Evolutionary conservation across 2,329 filamentous ascomycete species (phyloP).

Genomic region (Aspergillus japonicus): DNA sequence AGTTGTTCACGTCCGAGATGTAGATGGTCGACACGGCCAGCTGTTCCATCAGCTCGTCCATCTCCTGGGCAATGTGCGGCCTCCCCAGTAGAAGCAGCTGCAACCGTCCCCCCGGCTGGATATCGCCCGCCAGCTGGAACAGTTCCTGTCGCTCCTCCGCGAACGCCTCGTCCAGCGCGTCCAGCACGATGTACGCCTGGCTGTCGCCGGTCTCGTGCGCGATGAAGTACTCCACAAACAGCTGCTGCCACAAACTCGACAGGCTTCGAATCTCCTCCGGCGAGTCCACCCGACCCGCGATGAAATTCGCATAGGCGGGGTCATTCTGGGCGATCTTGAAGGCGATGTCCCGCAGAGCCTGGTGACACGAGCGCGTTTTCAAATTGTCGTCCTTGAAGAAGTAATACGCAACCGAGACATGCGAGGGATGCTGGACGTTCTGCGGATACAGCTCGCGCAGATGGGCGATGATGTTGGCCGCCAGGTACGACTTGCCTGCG

Average conservation of each 20-base stretch:
- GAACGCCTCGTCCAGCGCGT: conserved; percentile 50
- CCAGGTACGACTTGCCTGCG: conserved; percentile 50
- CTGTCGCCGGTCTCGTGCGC: conserved; percentile 32
- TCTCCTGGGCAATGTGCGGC: conserved; percentile 35
- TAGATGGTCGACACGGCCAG: conserved; percentile 40
- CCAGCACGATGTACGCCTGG: conserved; percentile 47
- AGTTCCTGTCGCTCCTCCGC: conserved; percentile 40
- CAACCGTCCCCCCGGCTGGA: conserved; percentile 20
- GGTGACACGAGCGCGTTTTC: conserved; percentile 46
- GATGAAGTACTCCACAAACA: conserved; percentile 43
- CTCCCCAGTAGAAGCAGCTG: conserved; percentile 42
- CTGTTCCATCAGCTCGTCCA: conserved; percentile 35
- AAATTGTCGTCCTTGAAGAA: conserved; percentile 52
- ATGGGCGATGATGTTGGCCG: conserved; percentile 43
- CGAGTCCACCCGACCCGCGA: conserved; percentile 19
- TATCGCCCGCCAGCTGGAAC: conserved; percentile 33
- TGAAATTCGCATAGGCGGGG: conserved; percentile 35
- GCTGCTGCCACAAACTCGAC: conserved; percentile 44
- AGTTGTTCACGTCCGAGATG: conserved; percentile 46
- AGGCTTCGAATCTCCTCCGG: conserved; percentile 47
- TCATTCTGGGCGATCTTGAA: conserved; percentile 51
- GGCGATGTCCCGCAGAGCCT: conserved; percentile 48
- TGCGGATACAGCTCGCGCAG: conserved; percentile 39
- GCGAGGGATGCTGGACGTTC: conserved; percentile 13
- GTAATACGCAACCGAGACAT: conserved; percentile 45